These are phyloP conservation scores for Talaromyces borbonicus DNA, from an alignment of 495 filamentous ascomycete species.

Conservation along the genomic window DNA sequence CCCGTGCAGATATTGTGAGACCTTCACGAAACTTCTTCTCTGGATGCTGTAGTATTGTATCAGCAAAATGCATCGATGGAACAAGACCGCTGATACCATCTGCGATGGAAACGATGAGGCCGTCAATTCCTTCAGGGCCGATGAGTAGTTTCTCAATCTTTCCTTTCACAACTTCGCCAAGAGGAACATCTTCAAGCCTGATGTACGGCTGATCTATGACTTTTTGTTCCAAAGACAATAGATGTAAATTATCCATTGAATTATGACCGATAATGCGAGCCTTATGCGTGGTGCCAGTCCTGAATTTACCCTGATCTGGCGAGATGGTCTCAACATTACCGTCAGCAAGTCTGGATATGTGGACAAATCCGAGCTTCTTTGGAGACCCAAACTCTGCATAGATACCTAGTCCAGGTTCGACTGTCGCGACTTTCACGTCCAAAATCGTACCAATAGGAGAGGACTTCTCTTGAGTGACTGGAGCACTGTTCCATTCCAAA, in stretches of 20 bases:
- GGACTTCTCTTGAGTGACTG: slow-evolving; percentile 31
- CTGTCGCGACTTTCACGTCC: slow-evolving; percentile 63
- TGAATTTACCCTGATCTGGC: slow-evolving; percentile 64
- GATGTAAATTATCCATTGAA: slow-evolving; percentile 70
- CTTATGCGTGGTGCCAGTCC: slow-evolving; percentile 63
- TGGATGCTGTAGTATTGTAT: slow-evolving; percentile 78
- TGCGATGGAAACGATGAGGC: slow-evolving; percentile 70
- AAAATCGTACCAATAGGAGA: slow-evolving; percentile 64
- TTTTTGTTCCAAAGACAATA: slow-evolving; percentile 72
- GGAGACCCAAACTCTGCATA: slow-evolving; percentile 71
- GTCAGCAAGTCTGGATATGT: slow-evolving; percentile 85
- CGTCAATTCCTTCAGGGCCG: slow-evolving; percentile 60
- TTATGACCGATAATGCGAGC: slow-evolving; percentile 82
- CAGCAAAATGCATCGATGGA: slow-evolving; percentile 77
- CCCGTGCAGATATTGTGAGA: slow-evolving; percentile 67
- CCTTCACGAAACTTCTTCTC: slow-evolving; percentile 94
- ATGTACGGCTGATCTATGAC: slow-evolving; percentile 83
- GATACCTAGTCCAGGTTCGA: slow-evolving; percentile 67
- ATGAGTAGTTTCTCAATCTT: slow-evolving; percentile 76
- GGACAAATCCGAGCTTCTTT: slow-evolving; percentile 73
- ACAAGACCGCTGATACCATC: slow-evolving; percentile 83
- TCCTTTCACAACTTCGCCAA: slow-evolving; percentile 75
- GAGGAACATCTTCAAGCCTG: slow-evolving; percentile 72
- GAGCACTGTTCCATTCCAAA: slow-evolving; percentile 41
- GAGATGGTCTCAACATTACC: slow-evolving; percentile 73